phyloP scores from a whole-genome alignment of 768 basidiomycete species.

The Kwoniella bestiolae region DNA sequence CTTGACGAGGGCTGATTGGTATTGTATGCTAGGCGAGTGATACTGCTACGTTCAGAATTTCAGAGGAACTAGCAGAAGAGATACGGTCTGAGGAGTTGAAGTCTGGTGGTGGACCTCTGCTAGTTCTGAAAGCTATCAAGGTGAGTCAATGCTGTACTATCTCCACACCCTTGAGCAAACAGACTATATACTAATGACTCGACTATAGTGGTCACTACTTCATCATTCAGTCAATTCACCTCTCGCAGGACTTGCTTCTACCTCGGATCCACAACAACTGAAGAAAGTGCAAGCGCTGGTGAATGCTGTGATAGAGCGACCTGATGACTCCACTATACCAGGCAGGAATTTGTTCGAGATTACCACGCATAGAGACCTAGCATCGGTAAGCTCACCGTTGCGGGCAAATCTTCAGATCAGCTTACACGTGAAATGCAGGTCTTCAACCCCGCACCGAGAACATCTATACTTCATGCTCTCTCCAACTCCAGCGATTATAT shows the following conservation, averaged over 20 bases:
- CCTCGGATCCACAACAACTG: not conserved
- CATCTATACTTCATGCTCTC: conserved; percentile 43
- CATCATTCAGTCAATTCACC: conserved; percentile 36
- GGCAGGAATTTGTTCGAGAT: conserved; percentile 30
- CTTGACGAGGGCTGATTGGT: not conserved
- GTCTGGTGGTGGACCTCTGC: conserved; percentile 35
- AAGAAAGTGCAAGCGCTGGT: conserved; percentile 17
- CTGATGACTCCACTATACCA: conserved; percentile 9
- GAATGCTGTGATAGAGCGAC: conserved; percentile 10
- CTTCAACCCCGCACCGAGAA: conserved; percentile 42
- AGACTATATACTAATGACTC: no score
- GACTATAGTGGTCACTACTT: conserved; percentile 41
- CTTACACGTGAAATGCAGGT: conserved; percentile 16
- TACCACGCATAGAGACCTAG: conserved; percentile 14
- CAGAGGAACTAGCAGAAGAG: conserved; percentile 33
- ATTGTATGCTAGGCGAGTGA: conserved; percentile 15
- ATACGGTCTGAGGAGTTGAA: conserved; percentile 29
- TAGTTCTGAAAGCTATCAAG: conserved; percentile 36
- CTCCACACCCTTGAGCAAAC: no score
- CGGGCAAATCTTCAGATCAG: not conserved
- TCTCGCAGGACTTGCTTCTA: conserved; percentile 18
- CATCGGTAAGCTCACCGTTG: conserved; percentile 18
- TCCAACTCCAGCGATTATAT: conserved; percentile 12
- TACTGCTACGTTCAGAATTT: conserved; percentile 20
- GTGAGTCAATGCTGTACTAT: no score